Base-by-base conservation (phyloP, 495 filamentous ascomycete genomes). In the Aspergillus ellipticus region DNA sequence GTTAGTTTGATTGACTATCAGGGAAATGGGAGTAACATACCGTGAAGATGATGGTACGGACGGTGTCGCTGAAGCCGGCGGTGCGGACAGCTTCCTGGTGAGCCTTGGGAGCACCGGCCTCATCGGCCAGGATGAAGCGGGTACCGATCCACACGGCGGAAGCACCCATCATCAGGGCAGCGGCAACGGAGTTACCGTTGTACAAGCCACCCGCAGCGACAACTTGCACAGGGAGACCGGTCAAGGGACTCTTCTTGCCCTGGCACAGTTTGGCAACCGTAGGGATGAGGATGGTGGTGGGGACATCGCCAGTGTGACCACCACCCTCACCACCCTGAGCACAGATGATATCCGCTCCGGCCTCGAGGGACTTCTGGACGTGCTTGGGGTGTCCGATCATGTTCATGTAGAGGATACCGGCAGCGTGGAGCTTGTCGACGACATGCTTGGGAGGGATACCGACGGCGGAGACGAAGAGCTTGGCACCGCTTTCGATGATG, bases 371-470 rank as follows among this genome's bases (percentile, higher is more conserved):
- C 82, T 97, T 97, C 69, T 86, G 80, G 47, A 96, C 92, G 77
- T 98, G 94, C 83, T 98, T 98, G 60, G 95, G 95, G 82, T 97
- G 94, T 54, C 93, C 94, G 70, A 98, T 95, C 94, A 98, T 98
- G 85, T 98, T 98, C 94, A 98, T 98, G 83, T 93, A 96, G 52
- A 96, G 80, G 57, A 98, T 81, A 52, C 92, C 92, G 66, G 83
- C 78, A 59, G 83, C 82, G 82, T 98, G 94, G 31, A 98, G 85
- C 59, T 79, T 85, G 46, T 97, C 89, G 57, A 98, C 94, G 56
- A 96, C 86, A 55, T 82, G 74, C 68, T 89, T 88, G 51, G 95
- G 93, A 22, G 94, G 91, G 6, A 98, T 88, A 71, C 94, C 94
- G 70, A 98, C 89, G 67, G 94, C 94, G 60, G 89, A 96, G 66